Percentiles rank a stretch among this genome's conserved stretches.
Evolutionary conservation across 805 yeast species (phyloP).

Genomic region (Yamadazyma akitaensis): DNA sequence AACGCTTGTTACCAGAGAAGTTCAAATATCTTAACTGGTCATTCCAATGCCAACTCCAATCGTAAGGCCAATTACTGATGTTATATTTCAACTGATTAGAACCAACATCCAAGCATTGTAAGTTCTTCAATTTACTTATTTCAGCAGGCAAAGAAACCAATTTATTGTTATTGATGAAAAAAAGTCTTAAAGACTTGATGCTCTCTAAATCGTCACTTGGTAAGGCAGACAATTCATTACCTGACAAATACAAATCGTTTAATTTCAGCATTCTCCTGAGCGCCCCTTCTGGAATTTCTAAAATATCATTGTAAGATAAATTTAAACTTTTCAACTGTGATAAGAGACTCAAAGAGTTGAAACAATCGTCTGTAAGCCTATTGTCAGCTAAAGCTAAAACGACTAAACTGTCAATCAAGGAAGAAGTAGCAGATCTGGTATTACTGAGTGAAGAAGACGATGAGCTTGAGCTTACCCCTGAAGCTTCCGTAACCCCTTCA

Average conservation of each 20-base stretch:
- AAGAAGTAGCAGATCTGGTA: constrained; percentile 14
- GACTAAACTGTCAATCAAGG: constrained; percentile 50
- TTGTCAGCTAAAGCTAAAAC: constrained; percentile 76
- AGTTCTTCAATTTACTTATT: constrained; percentile 58
- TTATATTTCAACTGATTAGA: constrained; percentile 88
- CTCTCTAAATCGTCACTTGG: constrained; percentile 83
- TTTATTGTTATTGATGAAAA: constrained; percentile 80
- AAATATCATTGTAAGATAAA: constrained; percentile 76
- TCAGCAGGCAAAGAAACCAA: constrained; percentile 88
- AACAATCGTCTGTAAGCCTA: constrained; percentile 71
- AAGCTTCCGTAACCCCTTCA: background rate
- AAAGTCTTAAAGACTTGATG: constrained; percentile 52
- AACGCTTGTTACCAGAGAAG: constrained; percentile 87
- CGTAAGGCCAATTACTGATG: constrained; percentile 90
- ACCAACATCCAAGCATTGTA: constrained; percentile 82
- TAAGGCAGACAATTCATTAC: constrained; percentile 72
- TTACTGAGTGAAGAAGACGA: constrained; percentile 36
- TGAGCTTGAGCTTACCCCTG: background rate
- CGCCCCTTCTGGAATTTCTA: constrained; percentile 79
- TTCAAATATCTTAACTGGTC: constrained; percentile 72
- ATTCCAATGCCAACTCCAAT: constrained; percentile 97
- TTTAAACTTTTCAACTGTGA: constrained; percentile 61
- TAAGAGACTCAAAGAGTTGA: constrained; percentile 62
- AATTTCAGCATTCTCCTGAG: constrained; percentile 54
- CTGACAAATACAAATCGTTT: constrained; percentile 71